Conservation (phyloP, 495 filamentous ascomycete species). For the Pseudoneurospora amorphoporcata region DNA sequence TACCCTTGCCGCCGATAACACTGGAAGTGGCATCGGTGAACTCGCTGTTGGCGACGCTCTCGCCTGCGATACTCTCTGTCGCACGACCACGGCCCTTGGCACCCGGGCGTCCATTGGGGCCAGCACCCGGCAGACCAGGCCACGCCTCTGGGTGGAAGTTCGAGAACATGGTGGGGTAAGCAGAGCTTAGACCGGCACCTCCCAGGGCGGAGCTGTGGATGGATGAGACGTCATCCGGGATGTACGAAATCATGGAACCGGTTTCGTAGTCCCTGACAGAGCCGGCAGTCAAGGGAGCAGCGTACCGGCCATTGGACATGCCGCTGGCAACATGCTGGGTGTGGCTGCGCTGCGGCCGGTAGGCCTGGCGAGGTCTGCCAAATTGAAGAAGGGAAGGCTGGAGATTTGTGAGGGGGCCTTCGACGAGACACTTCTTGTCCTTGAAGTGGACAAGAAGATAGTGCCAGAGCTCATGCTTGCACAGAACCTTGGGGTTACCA, state of each 20-base stretch:
- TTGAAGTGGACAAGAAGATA: conserved; percentile 95
- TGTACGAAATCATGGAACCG: conserved; percentile 82
- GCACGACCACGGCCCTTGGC: conserved; percentile 49
- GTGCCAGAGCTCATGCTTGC: conserved; percentile 97
- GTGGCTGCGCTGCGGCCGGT: conserved; percentile 68
- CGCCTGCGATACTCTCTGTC: conserved; percentile 73
- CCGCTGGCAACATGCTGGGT: conserved; percentile 59
- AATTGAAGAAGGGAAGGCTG: conserved; percentile 94
- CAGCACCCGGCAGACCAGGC: conserved; percentile 66
- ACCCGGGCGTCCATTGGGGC: conserved; percentile 42
- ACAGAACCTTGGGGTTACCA: conserved; percentile 94
- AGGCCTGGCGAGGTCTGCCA: conserved; percentile 81
- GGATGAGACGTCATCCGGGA: conserved; percentile 93
- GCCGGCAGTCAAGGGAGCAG: conserved; percentile 35
- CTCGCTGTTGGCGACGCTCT: conserved; percentile 82
- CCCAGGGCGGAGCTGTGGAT: conserved; percentile 88
- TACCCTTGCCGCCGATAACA: conserved; percentile 62
- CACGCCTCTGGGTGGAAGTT: conserved; percentile 79
- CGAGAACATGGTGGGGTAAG: conserved; percentile 92
- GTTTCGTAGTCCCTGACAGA: conserved; percentile 67
- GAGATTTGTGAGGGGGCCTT: conserved; percentile 91
- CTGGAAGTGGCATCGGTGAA: conserved; percentile 69
- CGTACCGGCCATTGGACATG: conserved; percentile 43
- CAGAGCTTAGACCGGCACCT: conserved; percentile 64
- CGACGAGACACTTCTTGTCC: conserved; percentile 89